These are phyloP conservation scores for Stachybotrys chartarum DNA, from an alignment of 2,329 filamentous ascomycete species.

Conservation along the genomic window DNA sequence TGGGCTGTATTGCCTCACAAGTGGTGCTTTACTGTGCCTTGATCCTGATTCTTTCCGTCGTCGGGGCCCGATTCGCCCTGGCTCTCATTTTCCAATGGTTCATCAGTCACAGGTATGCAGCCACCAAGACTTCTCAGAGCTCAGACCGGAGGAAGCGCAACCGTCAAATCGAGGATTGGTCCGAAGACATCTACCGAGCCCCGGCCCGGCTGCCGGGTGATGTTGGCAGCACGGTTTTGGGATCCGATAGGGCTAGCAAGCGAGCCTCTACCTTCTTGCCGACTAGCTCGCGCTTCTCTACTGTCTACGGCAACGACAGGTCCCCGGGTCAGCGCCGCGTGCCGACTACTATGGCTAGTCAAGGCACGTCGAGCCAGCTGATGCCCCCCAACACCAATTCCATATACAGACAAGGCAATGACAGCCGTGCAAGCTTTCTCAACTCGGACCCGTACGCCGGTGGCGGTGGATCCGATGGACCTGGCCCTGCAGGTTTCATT, in stretches of 20 bases:
- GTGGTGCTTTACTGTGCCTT: constrained; percentile 94
- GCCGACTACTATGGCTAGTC: constrained; percentile 94
- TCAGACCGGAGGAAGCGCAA: constrained; percentile 77
- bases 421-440: constrained; percentile 59
- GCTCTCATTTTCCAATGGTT: constrained; percentile 97
- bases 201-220: constrained; percentile 75
- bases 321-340: constrained; percentile 38
- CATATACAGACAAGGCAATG: constrained; percentile 63
- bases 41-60: constrained; percentile 85
- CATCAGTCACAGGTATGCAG: constrained; percentile 76
- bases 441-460: constrained; percentile 48
- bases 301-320: constrained; percentile 74
- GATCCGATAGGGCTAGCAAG: constrained; percentile 67
- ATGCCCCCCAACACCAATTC: constrained; percentile 52
- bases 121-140: constrained; percentile 75
- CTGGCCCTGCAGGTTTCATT: constrained; percentile 88
- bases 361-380: constrained; percentile 66
- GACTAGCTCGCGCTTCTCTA: constrained; percentile 89
- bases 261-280: constrained; percentile 80
- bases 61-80: constrained; percentile 77
- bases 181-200: constrained; percentile 91
- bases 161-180: constrained; percentile 95
- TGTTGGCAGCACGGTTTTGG: constrained; percentile 55
- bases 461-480: constrained; percentile 56
- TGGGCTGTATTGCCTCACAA: constrained; percentile 95